Percentiles rank a stretch among this genome's conserved stretches.
phyloP scores from a whole-genome alignment of 257 asterid species.

The Cruciata laevipes region DNA sequence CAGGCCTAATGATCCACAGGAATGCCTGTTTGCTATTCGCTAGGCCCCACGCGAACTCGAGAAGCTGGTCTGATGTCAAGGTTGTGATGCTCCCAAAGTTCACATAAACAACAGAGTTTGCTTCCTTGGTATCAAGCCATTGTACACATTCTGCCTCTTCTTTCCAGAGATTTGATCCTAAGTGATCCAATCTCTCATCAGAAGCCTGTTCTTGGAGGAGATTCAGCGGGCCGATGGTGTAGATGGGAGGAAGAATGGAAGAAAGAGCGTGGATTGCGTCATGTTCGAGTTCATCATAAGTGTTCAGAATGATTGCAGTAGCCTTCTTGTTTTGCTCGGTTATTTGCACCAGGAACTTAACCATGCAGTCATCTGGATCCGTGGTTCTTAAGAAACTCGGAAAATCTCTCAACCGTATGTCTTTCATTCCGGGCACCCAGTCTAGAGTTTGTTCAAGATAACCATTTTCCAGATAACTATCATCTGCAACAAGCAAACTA shows the following conservation, averaged over 20 bases:
- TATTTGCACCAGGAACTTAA: background rate
- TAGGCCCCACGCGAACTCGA: background rate
- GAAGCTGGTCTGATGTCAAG: background rate
- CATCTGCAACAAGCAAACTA: background rate
- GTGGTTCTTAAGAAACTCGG: background rate
- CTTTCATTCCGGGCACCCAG: background rate
- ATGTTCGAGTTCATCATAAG: background rate
- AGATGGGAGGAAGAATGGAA: background rate
- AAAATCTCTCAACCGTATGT: background rate
- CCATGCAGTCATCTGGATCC: background rate
- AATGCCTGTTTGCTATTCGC: background rate
- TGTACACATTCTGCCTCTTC: background rate
- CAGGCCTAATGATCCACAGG: background rate
- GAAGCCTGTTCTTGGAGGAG: background rate
- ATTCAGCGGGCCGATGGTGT: background rate
- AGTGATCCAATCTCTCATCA: background rate
- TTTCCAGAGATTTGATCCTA: background rate
- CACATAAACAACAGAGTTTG: background rate
- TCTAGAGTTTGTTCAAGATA: background rate
- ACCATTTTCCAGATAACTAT: background rate
- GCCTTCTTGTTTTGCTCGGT: background rate
- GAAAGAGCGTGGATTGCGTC: background rate
- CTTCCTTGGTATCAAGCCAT: background rate
- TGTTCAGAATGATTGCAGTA: background rate
- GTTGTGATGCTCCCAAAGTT: background rate